Evolutionary conservation across 2,329 filamentous ascomycete species (phyloP).

Genomic region (Epichloe baconii): DNA sequence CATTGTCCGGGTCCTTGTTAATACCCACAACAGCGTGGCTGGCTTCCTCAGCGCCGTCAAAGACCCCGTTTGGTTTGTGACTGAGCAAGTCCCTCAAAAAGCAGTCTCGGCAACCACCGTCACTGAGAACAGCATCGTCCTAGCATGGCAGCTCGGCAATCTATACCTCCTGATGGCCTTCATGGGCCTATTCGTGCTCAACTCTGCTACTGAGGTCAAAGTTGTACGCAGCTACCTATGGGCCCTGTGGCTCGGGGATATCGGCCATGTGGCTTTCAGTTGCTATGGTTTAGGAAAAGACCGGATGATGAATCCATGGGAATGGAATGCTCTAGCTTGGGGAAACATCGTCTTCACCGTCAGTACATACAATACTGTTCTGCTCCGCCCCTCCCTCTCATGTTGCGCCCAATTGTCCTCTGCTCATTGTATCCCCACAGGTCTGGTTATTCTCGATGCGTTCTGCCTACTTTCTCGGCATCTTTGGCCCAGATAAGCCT

Average conservation of each 20-base stretch:
- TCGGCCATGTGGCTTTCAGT: slow-evolving; percentile 53
- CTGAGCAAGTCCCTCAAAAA: slow-evolving; percentile 40
- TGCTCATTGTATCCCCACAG: slow-evolving; percentile 17
- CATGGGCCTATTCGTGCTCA: slow-evolving; percentile 49
- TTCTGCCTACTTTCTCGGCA: slow-evolving; percentile 42
- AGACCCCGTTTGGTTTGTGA: slow-evolving; percentile 48
- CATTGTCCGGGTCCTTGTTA: slow-evolving; percentile 3
- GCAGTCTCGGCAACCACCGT: slow-evolving; percentile 17
- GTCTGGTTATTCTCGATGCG: slow-evolving; percentile 42
- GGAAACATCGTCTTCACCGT: slow-evolving; percentile 58
- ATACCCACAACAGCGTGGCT: slow-evolving; percentile 32
- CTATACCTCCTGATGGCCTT: slow-evolving; percentile 53
- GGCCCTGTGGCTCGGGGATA: slow-evolving; percentile 51
- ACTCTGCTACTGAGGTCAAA: slow-evolving; percentile 48
- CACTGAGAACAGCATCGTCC: slow-evolving; percentile 36
- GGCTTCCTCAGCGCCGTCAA: slow-evolving; percentile 45
- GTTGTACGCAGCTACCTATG: slow-evolving; percentile 56
- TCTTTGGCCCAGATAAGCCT: slow-evolving; percentile 38
- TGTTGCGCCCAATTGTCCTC: background rate
- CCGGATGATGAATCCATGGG: slow-evolving; percentile 34
- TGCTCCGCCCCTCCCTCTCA: background rate
- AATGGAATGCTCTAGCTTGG: slow-evolving; percentile 61
- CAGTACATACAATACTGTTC: slow-evolving; percentile 15
- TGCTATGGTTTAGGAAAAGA: slow-evolving; percentile 44
- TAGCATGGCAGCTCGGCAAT: slow-evolving; percentile 58